Evolutionary conservation across 2,329 filamentous ascomycete genomes (phyloP).

Genomic region (Lojkania enalia): DNA sequence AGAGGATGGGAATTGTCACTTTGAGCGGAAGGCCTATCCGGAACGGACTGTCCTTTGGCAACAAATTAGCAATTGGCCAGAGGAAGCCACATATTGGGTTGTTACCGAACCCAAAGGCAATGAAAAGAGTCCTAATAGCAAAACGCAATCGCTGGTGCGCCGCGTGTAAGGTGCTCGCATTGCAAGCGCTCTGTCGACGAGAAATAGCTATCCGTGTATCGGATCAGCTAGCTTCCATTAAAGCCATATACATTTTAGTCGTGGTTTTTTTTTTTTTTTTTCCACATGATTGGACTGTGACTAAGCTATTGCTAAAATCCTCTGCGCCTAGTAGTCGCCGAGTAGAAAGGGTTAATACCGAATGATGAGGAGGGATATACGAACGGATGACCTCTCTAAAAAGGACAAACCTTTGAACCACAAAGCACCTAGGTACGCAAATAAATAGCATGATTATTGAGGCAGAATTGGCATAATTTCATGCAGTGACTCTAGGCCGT

Average conservation of each 20-base stretch:
- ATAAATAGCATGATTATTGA: too few species aligned
- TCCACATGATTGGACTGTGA: too few species aligned
- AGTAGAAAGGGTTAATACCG: neutral
- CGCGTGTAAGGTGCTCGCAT: slow-evolving; percentile 39
- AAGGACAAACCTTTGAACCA: too few species aligned
- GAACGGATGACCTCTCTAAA: too few species aligned
- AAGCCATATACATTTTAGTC: neutral
- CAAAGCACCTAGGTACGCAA: too few species aligned
- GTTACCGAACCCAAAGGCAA: slow-evolving; percentile 31
- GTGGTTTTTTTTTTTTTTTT: too few species aligned
- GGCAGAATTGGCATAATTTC: too few species aligned
- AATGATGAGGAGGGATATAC: neutral
- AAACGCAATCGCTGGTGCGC: slow-evolving; percentile 41
- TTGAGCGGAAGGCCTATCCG: slow-evolving; percentile 45
- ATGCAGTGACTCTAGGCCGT: too few species aligned
- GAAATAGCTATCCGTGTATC: slow-evolving; percentile 44
- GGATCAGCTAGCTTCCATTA: neutral
- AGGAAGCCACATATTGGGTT: slow-evolving; percentile 36
- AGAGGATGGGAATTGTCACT: slow-evolving; percentile 41
- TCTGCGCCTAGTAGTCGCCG: too few species aligned
- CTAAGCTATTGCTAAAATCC: too few species aligned
- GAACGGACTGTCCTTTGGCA: slow-evolving; percentile 37
- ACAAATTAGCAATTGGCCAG: slow-evolving; percentile 37
- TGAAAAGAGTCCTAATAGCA: slow-evolving; percentile 35
- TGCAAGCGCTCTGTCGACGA: slow-evolving; percentile 47